Evolutionary conservation across 2,329 filamentous ascomycete genomes (phyloP), one percentile per base, ranked within the genome.

Genomic region (Amesomyces nigricolor): DNA sequence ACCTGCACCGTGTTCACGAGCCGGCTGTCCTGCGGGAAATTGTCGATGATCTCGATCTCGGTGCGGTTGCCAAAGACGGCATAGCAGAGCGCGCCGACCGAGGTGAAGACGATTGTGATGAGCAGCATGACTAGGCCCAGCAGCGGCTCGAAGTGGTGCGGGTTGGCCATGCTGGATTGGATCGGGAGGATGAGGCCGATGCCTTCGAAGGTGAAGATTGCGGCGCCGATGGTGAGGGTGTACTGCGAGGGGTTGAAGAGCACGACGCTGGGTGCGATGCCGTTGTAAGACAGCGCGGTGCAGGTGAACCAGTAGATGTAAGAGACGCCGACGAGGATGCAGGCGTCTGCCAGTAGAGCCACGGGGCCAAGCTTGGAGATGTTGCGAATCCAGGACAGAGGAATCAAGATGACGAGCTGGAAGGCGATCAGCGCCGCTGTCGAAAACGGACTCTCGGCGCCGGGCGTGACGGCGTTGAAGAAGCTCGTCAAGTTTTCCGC

Each of bases 141-240:
- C 3, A 90, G 76, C 54, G 74, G 75, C 62, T 81, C 78, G 63
- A 90, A 90, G 16, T 83, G 77, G 59, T 88, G 75, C 0, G 87
- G 87, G 56, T 83, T 75, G 63, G 80, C 81, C 87, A 90, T 90
- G 54, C 83, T 86, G 8, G 85, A 86, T 66, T 89, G 85, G 52
- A 90, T 90, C 0, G 87, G 87, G 8, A 90, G 73, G 60, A 90
- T 88, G 22, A 90, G 79, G 1, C 87, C 87, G 46, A 90, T 89
- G 47, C 87, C 87, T 67, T 90, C 87, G 62, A 89, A 90, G 0
- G 87, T 89, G 71, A 89, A 90, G 65, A 90, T 89, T 38, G 85
- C 82, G 2, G 85, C 82, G 51, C 87, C 87, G 47, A 90, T 79
- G 26, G 86, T 89, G 52, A 89, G 73, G 0, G 87, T 86, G 66